Conservation (phyloP, 805 yeast species). For the Kodamaea nitidulidarum region DNA sequence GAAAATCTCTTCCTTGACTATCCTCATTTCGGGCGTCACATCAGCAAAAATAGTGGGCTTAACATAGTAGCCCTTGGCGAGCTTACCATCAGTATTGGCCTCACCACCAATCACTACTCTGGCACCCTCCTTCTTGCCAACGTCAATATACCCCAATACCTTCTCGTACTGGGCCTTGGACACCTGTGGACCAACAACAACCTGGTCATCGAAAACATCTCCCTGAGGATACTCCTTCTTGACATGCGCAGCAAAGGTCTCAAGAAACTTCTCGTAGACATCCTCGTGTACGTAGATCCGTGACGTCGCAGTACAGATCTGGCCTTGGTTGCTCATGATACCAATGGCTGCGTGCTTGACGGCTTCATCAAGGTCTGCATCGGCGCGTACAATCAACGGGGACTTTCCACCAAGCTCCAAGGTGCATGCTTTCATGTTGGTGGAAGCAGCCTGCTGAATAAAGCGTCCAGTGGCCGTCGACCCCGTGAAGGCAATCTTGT, state of each 20-base stretch:
- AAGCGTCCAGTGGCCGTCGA: conserved; percentile 60
- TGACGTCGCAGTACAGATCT: conserved; percentile 66
- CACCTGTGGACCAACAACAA: conserved; percentile 61
- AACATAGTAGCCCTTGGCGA: conserved; percentile 57
- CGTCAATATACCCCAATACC: conserved; percentile 36
- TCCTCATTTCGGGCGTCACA: conserved; percentile 58
- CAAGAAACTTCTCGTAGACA: conserved; percentile 51
- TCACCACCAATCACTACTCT: conserved; percentile 40
- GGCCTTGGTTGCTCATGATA: conserved; percentile 62
- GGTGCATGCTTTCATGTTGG: conserved; percentile 59
- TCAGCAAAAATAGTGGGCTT: conserved; percentile 76
- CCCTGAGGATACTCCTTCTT: conserved; percentile 52
- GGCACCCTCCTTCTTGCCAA: conserved; percentile 45
- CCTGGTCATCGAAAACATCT: conserved; percentile 43
- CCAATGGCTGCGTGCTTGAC: conserved; percentile 67
- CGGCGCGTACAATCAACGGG: conserved; percentile 58
- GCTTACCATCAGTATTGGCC: conserved; percentile 33
- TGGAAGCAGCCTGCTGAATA: conserved; percentile 58
- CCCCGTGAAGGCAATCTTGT: conserved; percentile 55
- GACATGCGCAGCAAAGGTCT: conserved; percentile 43
- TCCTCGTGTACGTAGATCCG: conserved; percentile 56
- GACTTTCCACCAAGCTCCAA: conserved; percentile 75
- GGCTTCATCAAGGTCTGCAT: conserved; percentile 62
- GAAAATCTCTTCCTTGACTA: conserved; percentile 78
- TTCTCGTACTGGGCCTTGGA: conserved; percentile 54